phyloP scores from a whole-genome alignment of 306 rosid species.

The Alnus glutinosa region DNA sequence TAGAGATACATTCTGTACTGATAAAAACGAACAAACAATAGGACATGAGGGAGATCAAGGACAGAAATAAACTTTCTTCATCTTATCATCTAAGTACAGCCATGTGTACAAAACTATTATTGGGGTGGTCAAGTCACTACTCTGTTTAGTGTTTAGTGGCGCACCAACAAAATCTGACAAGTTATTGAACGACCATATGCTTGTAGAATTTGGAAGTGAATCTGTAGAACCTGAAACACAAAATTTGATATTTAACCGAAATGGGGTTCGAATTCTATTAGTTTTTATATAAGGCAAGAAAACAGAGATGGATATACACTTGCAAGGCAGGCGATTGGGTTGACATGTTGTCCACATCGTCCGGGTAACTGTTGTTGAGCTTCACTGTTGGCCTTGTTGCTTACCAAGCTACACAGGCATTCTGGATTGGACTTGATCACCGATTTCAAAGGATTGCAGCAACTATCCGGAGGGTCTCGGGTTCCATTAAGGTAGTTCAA shows the following conservation, averaged over 20 bases:
- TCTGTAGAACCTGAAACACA: conserved; percentile 33
- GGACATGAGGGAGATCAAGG: not conserved
- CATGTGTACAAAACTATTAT: not conserved
- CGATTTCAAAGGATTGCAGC: conserved; percentile 59
- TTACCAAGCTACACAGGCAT: conserved; percentile 55
- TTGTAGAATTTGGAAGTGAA: conserved; percentile 30
- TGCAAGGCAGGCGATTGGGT: conserved; percentile 55
- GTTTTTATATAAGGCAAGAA: no score
- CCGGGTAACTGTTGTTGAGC: conserved; percentile 50
- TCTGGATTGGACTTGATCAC: conserved; percentile 47
- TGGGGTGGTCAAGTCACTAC: not conserved
- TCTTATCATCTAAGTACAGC: not conserved
- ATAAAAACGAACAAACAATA: not conserved
- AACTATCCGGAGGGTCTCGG: conserved; percentile 46
- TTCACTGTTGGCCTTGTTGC: conserved; percentile 44
- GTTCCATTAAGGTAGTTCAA: conserved; percentile 54
- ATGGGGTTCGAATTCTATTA: no score
- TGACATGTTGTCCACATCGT: conserved; percentile 54
- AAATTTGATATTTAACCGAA: not conserved
- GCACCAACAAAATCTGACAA: conserved; percentile 6
- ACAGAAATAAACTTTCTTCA: not conserved
- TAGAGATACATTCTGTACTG: not conserved
- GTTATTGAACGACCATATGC: not conserved
- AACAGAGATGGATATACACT: conserved; percentile 20
- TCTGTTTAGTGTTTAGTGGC: not conserved